A percentile compares a stretch with the other conserved stretches of the same genome.
These are phyloP conservation scores for Coniochaeta pulveracea DNA, from an alignment of 2,329 filamentous ascomycete species.

Conservation along the genomic window DNA sequence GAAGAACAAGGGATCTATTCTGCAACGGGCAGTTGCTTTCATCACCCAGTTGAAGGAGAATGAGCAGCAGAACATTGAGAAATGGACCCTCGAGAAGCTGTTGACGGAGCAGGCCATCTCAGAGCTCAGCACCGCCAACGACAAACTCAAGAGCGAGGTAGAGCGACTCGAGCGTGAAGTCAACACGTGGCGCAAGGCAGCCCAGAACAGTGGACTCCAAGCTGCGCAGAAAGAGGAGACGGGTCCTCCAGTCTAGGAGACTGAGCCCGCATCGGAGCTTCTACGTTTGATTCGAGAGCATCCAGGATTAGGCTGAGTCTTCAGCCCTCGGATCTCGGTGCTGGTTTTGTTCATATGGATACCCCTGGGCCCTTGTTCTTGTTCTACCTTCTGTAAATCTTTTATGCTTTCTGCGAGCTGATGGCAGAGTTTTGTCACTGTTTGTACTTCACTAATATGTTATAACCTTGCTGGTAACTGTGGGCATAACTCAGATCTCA, in stretches of 20 bases:
- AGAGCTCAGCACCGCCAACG: constrained; percentile 77
- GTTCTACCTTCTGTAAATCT: too few species aligned
- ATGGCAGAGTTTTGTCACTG: too few species aligned
- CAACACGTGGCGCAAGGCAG: constrained; percentile 66
- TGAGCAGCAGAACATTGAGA: constrained; percentile 85
- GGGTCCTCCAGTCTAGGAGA: constrained; percentile 7
- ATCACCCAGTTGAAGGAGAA: constrained; percentile 93
- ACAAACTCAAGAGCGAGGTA: constrained; percentile 74
- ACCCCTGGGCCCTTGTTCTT: too few species aligned
- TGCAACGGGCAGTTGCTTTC: constrained; percentile 87
- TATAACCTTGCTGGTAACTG: too few species aligned
- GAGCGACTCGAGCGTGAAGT: constrained; percentile 68
- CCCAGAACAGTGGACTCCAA: constrained; percentile 46
- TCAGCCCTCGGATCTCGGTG: too few species aligned
- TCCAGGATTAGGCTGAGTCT: too few species aligned
- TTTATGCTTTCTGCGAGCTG: too few species aligned
- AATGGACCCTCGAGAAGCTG: constrained; percentile 86
- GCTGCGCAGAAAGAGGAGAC: constrained; percentile 26
- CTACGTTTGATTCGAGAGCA: too few species aligned
- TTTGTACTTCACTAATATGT: too few species aligned
- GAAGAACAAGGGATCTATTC: constrained; percentile 97
- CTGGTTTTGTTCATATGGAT: constrained; percentile 1
- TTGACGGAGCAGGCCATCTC: constrained; percentile 80
- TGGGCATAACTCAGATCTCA: too few species aligned
- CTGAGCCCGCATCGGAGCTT: background rate